These are phyloP conservation scores for Mycena pura DNA, from an alignment of 768 basidiomycete species.

Conservation along the genomic window DNA sequence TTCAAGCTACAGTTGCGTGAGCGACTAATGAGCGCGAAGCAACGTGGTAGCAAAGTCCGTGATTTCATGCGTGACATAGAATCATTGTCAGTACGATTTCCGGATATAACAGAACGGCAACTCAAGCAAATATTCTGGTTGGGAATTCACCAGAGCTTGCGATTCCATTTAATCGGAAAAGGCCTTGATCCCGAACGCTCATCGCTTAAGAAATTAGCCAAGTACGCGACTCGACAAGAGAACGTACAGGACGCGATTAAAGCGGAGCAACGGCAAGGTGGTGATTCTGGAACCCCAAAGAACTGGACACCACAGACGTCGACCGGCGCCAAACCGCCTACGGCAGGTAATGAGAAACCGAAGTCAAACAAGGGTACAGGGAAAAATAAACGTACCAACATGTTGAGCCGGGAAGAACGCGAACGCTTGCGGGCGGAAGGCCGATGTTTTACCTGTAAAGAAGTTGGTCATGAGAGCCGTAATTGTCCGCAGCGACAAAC, in stretches of 20 bases:
- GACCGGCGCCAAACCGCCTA: no score
- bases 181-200: no score
- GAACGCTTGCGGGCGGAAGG: constrained; percentile 22
- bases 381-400: constrained; percentile 9
- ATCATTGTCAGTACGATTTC: neutral
- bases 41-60: no score
- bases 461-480: constrained; percentile 25
- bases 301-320: neutral
- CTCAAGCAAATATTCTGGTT: no score
- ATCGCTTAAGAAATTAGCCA: no score
- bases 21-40: no score
- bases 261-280: neutral
- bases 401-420: constrained; percentile 17
- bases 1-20: no score
- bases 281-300: neutral
- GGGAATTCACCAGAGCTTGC: no score
- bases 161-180: no score
- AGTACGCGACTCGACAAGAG: neutral
- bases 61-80: no score
- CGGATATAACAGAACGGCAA: neutral
- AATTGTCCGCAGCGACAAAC: constrained; percentile 21
- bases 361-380: no score
- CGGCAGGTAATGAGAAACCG: no score
- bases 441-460: constrained; percentile 29
- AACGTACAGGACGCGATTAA: constrained; percentile 1